These are phyloP conservation scores for Epichloe gansuensis DNA, from an alignment of 2,329 filamentous ascomycete species.

Conservation along the genomic window DNA sequence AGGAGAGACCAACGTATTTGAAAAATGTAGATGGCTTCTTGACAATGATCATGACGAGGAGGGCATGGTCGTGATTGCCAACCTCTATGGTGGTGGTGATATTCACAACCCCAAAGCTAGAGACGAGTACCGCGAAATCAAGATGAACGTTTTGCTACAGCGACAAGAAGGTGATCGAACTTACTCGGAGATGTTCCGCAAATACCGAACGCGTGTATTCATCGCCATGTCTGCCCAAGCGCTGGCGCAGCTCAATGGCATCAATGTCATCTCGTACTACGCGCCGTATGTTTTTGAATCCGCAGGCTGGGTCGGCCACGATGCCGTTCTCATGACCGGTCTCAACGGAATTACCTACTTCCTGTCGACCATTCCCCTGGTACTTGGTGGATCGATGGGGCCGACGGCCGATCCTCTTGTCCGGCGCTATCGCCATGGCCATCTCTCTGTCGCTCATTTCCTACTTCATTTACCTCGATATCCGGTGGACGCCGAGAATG, in stretches of 20 bases:
- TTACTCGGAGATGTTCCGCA: conserved; percentile 88
- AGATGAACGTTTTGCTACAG: conserved; percentile 89
- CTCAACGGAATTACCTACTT: conserved; percentile 89
- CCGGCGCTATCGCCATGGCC: conserved; percentile 80
- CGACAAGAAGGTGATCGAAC: conserved; percentile 90
- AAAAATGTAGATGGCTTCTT: conserved; percentile 64
- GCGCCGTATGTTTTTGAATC: conserved; percentile 93
- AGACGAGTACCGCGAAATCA: conserved; percentile 96
- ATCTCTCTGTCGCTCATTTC: conserved; percentile 81
- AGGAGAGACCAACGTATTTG: not conserved
- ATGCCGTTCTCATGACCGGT: conserved; percentile 92
- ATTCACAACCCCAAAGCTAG: conserved; percentile 86
- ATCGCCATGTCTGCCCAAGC: conserved; percentile 98
- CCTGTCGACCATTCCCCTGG: conserved; percentile 89
- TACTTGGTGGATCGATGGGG: conserved; percentile 92
- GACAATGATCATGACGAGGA: conserved; percentile 98
- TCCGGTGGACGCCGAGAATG: conserved; percentile 63
- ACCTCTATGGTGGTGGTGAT: conserved; percentile 90
- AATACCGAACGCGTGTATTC: conserved; percentile 84
- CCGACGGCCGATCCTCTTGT: conserved; percentile 76
- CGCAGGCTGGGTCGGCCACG: conserved; percentile 84
- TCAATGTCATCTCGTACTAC: conserved; percentile 99
- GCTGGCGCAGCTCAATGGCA: conserved; percentile 92
- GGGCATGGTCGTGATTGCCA: conserved; percentile 95
- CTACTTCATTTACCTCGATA: conserved; percentile 87